A percentile compares a stretch with the other conserved stretches of the same genome.
Conservation (phyloP, 202 grass and related monocot species). For the Dendrocalamus latiflorus region DNA sequence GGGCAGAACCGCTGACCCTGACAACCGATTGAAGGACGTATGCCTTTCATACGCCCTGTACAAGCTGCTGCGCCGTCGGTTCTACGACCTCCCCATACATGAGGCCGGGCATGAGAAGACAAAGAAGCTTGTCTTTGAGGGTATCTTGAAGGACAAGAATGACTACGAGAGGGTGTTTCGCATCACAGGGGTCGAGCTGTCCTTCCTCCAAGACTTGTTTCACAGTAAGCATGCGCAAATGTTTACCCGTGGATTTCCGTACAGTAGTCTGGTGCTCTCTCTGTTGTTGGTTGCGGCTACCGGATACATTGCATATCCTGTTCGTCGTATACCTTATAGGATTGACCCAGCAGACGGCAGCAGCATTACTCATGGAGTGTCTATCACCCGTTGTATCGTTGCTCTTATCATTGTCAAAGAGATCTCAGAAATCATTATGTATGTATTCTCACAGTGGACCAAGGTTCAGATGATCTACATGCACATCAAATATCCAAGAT, state of each 20-base stretch:
- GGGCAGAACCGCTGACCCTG: rapidly evolving
- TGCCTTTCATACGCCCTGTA: constrained; percentile 20
- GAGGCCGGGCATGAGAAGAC: neutral
- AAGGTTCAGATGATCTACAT: too few relatives aligned
- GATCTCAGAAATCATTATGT: neutral
- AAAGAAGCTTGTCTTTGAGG: neutral
- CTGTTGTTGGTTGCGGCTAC: neutral
- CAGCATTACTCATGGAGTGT: neutral
- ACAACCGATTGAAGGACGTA: neutral
- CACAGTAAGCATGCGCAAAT: neutral
- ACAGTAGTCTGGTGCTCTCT: neutral
- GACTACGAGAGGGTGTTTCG: constrained; percentile 5
- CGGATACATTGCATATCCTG: neutral
- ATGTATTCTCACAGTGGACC: neutral
- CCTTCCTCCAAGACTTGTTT: constrained; percentile 17
- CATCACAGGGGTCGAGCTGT: neutral
- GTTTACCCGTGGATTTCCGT: neutral
- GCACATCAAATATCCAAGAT: too few relatives aligned
- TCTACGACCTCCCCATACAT: neutral
- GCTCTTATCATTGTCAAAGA: neutral
- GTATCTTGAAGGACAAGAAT: too few relatives aligned
- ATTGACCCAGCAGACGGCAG: neutral
- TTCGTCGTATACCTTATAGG: neutral
- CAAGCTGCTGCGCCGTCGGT: constrained; percentile 8
- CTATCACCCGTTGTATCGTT: neutral